Base-by-base conservation (phyloP, 495 filamentous ascomycete genomes). In the Tuber microsphaerosporum region DNA sequence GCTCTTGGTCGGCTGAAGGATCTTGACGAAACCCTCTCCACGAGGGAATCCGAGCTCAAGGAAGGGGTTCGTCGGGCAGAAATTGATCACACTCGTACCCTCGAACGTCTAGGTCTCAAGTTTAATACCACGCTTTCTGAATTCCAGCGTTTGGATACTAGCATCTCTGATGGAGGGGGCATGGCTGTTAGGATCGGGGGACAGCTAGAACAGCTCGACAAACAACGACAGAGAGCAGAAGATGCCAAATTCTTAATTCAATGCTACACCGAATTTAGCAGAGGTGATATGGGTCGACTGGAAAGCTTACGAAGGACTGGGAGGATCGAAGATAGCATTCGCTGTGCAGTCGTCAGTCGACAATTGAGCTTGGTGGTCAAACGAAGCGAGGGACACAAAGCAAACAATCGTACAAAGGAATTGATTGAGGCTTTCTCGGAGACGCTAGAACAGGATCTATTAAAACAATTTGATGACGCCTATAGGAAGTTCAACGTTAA, bases 361-460 rank as follows among this genome's bases (percentile, higher is more conserved):
- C 81, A 83, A 73, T 70, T 83, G 65, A 77, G 76, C 34, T 76
- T 83, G 61, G 79, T 83, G 45, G 81, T 82, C 43, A 83, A 79
- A n/a, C 76, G 81, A 65, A 83, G 74, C n/a, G 81, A 83, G 65
- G 81, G 80, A 6, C 71, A 73, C 20, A 78, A 73, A n/a, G 17
- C 56, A 65, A 75, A 42, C 41, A 77, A 82, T 80, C 94, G 94
- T 74, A 94, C 94, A 7, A 88, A 92, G 75, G 94, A 97, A 83
- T 88, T 96, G 41, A 92, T 99, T 72, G 96, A 99, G 84, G 97
- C 97, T 80, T 99, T 97, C 84, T 94, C 92, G 0, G 96, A 99
- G 84, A 93, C 90, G 0, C 84, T 99, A 75, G 96, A 99, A 84
- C 96, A 97, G 81, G 96, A 99, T 82, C 85, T 99, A 42, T 85